Conservation (phyloP, 2,329 filamentous ascomycete genomes). For the Fusarium coicis region DNA sequence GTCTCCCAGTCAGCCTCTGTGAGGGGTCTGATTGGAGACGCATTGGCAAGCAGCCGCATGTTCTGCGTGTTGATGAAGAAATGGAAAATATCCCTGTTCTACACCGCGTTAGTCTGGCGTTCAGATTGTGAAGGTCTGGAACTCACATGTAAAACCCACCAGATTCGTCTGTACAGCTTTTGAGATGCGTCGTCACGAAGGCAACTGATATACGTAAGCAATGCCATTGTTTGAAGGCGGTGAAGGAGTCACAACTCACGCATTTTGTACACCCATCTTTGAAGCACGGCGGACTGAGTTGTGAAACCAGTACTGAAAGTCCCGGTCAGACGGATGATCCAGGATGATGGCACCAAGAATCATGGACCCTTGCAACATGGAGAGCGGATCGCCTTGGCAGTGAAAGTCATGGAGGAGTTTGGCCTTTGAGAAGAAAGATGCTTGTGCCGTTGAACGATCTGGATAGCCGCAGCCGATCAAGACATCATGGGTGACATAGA, state of each 20-base stretch:
- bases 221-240: accelerated
- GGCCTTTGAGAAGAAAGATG: constrained; percentile 28
- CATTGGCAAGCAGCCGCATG: background rate
- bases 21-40: background rate
- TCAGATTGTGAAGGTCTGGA: accelerated
- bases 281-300: constrained; percentile 25
- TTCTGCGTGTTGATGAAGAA: constrained; percentile 22
- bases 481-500: constrained; percentile 5
- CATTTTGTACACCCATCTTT: constrained; percentile 5
- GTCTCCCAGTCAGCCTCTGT: constrained; percentile 26
- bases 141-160: constrained; percentile 34
- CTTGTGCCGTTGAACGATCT: constrained; percentile 13
- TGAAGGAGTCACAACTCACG: background rate
- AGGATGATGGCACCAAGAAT: constrained; percentile 17
- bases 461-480: constrained; percentile 23
- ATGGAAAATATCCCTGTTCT: constrained; percentile 23
- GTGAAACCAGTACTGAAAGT: constrained; percentile 37
- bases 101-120: accelerated
- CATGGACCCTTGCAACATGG: constrained; percentile 26
- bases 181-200: background rate
- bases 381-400: background rate
- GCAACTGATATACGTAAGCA: background rate
- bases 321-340: constrained; percentile 21
- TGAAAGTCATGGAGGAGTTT: constrained; percentile 35
- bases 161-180: constrained; percentile 25